Base-by-base conservation (phyloP, 1,139 yeast genomes). In the Blastobotrys malaysiensis region DNA sequence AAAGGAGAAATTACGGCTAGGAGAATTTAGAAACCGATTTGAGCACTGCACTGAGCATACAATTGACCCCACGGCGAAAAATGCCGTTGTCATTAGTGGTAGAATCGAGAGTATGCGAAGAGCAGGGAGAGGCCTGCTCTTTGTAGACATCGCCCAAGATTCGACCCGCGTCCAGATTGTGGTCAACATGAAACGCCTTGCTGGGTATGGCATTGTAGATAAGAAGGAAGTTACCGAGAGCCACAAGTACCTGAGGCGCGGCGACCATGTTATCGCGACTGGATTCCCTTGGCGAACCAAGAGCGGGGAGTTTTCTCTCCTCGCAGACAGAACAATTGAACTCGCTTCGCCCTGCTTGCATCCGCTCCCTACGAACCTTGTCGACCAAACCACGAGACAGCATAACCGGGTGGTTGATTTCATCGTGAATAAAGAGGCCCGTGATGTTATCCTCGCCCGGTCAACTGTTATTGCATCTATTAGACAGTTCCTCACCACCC, bases 201-300 rank as follows among this genome's bases (percentile, higher is more conserved):
- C 71, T 51, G 31, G 60, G 13, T 43, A 43, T 46, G 39, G 39
- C 16, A 31, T 31, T 31, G 39, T 31, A 31, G 39, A 31, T 3
- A 11, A 31, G 6, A 9, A 21, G 43, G 26, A 11, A 5, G 24
- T 13, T 43, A 14, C 20, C 22, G 24, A 43, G 11, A 39, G 64
- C 0, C 84, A 83, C 64, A 69, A 69, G 2, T 66, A 74, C 44
- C 71, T 89, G 46, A 75, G 84, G 49, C 77, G 79, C 36, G 97
- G 97, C 0, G 99, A 91, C 66, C 79, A 77, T 48, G 72, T 90
- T 1, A 73, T 80, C 5, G 81, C 83, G 36, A 62, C 71, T 3
- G 99, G 99, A 0, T 65, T 65, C 19, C 90, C 97, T 0, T 87
- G 95, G 43, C 68, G 79, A 3, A 88, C 97, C 0, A 81, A 84